Evolutionary conservation across 2,329 filamentous ascomycete species (phyloP).

Genomic region (Colletotrichum tofieldiae): DNA sequence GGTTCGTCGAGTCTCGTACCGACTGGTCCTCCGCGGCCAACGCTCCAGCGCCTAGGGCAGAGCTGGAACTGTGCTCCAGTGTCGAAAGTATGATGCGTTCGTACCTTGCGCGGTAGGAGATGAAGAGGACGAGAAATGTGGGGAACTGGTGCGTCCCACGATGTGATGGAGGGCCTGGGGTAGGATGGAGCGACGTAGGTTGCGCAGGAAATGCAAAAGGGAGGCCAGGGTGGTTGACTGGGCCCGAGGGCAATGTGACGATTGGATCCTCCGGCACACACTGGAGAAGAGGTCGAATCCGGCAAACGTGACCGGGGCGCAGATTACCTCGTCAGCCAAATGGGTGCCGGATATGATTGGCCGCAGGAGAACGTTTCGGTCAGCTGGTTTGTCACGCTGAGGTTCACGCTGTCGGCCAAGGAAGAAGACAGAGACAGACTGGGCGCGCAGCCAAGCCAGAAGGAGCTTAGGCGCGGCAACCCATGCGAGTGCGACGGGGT

Average conservation of each 20-base stretch:
- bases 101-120: constrained; percentile 31
- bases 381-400: constrained; percentile 35
- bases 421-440: constrained; percentile 17
- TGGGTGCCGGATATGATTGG: constrained; percentile 24
- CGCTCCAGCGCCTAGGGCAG: constrained; percentile 20
- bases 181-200: constrained; percentile 31
- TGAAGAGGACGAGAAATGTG: constrained; percentile 36
- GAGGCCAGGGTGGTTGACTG: constrained; percentile 16
- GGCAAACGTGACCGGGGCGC: constrained; percentile 34
- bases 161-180: constrained; percentile 32
- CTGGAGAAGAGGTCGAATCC: constrained; percentile 20
- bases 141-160: constrained; percentile 36
- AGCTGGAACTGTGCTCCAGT: constrained; percentile 27
- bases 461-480: constrained; percentile 31
- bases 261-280: constrained; percentile 32
- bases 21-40: constrained; percentile 22
- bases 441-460: constrained; percentile 11
- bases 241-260: constrained; percentile 21
- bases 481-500: constrained; percentile 40
- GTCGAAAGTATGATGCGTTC: constrained; percentile 18
- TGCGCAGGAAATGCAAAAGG: constrained; percentile 10
- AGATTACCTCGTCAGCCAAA: constrained; percentile 13
- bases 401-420: constrained; percentile 28
- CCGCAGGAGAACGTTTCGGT: constrained; percentile 12
- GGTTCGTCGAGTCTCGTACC: constrained; percentile 25